Evolutionary conservation across 768 basidiomycete species (phyloP).

Genomic region (Sporobolomyces roseus): DNA sequence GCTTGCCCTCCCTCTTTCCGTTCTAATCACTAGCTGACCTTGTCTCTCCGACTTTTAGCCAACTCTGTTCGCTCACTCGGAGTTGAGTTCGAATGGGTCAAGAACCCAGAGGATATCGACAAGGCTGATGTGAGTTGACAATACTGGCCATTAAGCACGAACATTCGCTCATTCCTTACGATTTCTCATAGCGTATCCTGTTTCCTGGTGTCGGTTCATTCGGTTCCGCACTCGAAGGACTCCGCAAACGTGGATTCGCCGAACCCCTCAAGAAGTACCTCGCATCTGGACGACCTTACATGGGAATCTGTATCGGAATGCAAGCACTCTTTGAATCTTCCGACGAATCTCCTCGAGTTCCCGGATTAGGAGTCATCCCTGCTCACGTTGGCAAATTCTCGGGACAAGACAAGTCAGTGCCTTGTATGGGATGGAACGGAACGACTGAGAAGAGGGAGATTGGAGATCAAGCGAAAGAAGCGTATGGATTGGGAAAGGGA

Average conservation of each 20-base stretch:
- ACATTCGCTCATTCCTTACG: not conserved
- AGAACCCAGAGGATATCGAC: conserved; percentile 71
- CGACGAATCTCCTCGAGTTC: conserved; percentile 63
- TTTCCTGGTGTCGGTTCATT: conserved; percentile 98
- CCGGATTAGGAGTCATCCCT: conserved; percentile 84
- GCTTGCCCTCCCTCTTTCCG: not conserved
- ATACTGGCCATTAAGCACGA: too few relatives aligned
- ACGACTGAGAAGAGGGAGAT: conserved; percentile 46
- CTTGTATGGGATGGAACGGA: conserved; percentile 96
- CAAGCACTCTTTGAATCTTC: conserved; percentile 90
- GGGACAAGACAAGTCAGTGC: conserved; percentile 66
- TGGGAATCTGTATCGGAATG: conserved; percentile 95
- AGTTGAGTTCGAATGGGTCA: conserved; percentile 83
- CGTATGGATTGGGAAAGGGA: conserved; percentile 50
- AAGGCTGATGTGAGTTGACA: conserved; percentile 77
- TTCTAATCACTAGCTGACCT: not conserved
- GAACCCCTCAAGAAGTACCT: conserved; percentile 79
- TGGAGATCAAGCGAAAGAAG: conserved; percentile 55
- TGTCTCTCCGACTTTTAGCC: conserved; percentile 5
- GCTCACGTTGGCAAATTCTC: conserved; percentile 71
- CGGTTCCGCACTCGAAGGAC: conserved; percentile 74
- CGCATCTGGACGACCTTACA: conserved; percentile 77
- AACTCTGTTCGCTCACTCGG: conserved; percentile 59
- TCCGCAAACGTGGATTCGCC: conserved; percentile 67
- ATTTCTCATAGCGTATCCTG: conserved; percentile 69